Conservation (phyloP, 192 early-diverging fungal species). For the Allomyces macrogynus region DNA sequence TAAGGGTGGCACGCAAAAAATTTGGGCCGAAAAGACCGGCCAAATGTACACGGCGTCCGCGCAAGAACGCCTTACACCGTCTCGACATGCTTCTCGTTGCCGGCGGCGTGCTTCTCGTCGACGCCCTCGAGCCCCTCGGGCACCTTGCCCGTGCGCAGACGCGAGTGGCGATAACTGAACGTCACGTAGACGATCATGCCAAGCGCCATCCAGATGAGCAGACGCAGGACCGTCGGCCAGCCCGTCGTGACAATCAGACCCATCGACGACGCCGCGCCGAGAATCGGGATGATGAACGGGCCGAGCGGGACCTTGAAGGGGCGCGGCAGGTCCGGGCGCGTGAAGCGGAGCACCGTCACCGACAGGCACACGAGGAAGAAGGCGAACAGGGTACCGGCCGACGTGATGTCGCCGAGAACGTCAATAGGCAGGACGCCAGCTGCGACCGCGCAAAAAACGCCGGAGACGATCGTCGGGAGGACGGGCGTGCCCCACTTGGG, state of each 20-base stretch:
- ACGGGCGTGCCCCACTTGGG: slow-evolving; percentile 53
- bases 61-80: no score
- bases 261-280: slow-evolving; percentile 35
- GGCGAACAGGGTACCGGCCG: slow-evolving; percentile 62
- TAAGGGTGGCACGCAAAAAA: no score
- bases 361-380: slow-evolving; percentile 67
- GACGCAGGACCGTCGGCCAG: slow-evolving; percentile 40
- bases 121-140: no score
- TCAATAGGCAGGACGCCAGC: slow-evolving; percentile 61
- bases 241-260: slow-evolving; percentile 45
- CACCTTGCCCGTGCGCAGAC: slow-evolving; percentile 8
- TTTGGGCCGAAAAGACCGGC: no score
- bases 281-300: slow-evolving; percentile 39
- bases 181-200: slow-evolving; percentile 54
- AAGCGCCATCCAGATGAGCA: slow-evolving; percentile 56
- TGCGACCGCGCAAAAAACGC: slow-evolving; percentile 38
- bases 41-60: no score
- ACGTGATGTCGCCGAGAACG: slow-evolving; percentile 64
- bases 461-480: slow-evolving; percentile 43
- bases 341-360: slow-evolving; percentile 52
- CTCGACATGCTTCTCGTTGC: no score
- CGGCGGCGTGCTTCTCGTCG: no score
- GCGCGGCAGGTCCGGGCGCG: slow-evolving; percentile 42
- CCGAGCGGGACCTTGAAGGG: slow-evolving; percentile 50
- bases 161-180: slow-evolving; percentile 45